phyloP scores from a whole-genome alignment of 148 eudicot species.

The Dysphania ambrosioides region DNA sequence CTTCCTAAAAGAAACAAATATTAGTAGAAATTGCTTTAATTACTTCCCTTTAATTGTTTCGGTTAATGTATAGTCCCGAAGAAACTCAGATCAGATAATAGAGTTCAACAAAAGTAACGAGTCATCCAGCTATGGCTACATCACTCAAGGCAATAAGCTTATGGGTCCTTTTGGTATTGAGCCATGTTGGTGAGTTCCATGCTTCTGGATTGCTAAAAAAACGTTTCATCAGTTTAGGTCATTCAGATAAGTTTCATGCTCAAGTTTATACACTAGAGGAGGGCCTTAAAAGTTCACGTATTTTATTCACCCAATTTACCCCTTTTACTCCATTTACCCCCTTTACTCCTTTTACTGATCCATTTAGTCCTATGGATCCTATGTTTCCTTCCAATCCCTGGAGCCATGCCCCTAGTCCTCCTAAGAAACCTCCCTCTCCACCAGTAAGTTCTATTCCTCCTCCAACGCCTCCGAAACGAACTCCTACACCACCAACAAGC shows the following conservation, averaged over 20 bases:
- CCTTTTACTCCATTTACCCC: neutral
- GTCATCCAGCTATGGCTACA: neutral
- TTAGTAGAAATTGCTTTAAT: too few species aligned
- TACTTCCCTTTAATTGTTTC: too few species aligned
- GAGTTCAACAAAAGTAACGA: neutral
- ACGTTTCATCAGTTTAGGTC: neutral
- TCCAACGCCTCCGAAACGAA: too few species aligned
- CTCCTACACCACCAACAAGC: too few species aligned
- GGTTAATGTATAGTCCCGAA: too few species aligned
- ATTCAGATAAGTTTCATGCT: neutral
- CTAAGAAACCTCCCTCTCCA: neutral
- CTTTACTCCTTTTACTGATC: neutral
- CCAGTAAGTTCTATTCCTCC: too few species aligned
- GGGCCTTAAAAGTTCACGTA: neutral
- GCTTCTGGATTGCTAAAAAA: neutral
- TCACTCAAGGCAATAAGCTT: slow-evolving; percentile 1
- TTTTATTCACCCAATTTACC: neutral
- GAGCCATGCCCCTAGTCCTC: neutral
- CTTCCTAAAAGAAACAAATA: too few species aligned
- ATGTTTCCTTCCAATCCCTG: too few species aligned
- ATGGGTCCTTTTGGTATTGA: slow-evolving; percentile 9
- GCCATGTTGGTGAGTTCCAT: neutral
- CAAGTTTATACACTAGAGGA: neutral
- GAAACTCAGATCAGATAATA: too few species aligned
- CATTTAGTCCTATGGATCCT: neutral